Evolutionary conservation across 768 basidiomycete genomes (phyloP), one percentile per base, ranked within the genome.

Genomic region (Phaeolepiota aurea): DNA sequence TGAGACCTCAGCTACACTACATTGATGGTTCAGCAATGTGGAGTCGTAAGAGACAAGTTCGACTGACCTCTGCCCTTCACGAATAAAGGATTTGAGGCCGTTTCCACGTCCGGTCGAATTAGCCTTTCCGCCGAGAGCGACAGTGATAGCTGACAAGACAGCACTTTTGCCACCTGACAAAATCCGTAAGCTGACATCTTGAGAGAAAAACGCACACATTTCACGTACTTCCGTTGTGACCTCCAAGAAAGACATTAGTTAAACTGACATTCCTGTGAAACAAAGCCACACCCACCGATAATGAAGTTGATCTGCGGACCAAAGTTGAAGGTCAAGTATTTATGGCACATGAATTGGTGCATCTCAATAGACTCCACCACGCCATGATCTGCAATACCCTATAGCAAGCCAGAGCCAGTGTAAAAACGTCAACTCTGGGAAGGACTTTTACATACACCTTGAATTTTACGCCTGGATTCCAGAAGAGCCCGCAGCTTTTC

Each of bases 301-400:
- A 99, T 87, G 54, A 98, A 98, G 63, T 98, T 99, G 54, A 99
- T 87, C 58, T 93, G 89, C 5, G 87, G 83, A 0, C 91, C 90
- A 47, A 98, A 90, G 2, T 74, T 72, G 61, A 96, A 88, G 1
- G 72, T 80, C 33, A 92, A 69, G 59, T 72, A 81, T 56, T 79
- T 74, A 63, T 98, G 93, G 59, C 92, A 96, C 92, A 98, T 94
- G 64, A 98, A 98, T 54, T 97, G 83, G 53, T 79, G 72, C 76
- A 90, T 79, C 54, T 91, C 84, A 32, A 96, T 75, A 22, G 72
- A 70, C 50, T 89, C 84, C 45, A 97, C 87, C 48, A 97, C 82
- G 3, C 93, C 94, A 51, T 82, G 76, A 38, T 93, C 83, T 3
- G 92, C 87, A 34, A 87, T 69, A 11, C 70, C 74, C 91, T 94